Base-by-base conservation (phyloP, 768 basidiomycete genomes). In the Tylopilus vinaceipallidus region DNA sequence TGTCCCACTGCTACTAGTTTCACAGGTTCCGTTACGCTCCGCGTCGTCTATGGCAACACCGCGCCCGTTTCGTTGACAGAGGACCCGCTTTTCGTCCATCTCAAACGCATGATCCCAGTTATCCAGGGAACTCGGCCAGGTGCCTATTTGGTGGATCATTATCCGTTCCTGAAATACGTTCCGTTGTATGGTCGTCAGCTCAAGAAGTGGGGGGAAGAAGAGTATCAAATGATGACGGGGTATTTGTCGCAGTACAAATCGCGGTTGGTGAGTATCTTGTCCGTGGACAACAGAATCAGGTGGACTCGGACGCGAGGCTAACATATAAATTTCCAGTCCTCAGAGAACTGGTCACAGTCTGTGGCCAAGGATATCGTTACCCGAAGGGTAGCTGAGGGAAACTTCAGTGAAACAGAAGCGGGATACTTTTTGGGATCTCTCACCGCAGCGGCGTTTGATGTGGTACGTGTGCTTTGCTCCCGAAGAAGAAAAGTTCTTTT, bases 401-500 rank as follows among this genome's bases (percentile, higher is more conserved):
- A 74, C 12, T 65, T 84, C 3, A 73, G 75, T 6, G 74, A 79
- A 47, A 63, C 73, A 14, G 82, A 85, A 53, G 73, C 73, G 0
- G 76, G 81, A 0, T 85, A 80, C 61, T 73, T 85, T 20, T 76
- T 78, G 2, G 83, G 83, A 2, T 76, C 77, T 9, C 77, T 85
- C 66, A 80, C 83, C 37, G 83, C 81, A 20, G 83, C 83, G n/a
- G 81, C 82, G 0, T 76, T 78, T 1, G 83, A 83, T 50, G 83
- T 82, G 35, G 74, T 71, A 46, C 51, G 9, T 8, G 3, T 20
- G 17, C 43, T 4, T 6, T 8, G 4, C 17, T 3, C 4, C 1
- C 0, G 2, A 14, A 41, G n/a, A 8, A 27, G 2, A 6, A 22
- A 82, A 5, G 71, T 69, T 7, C 1, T 13, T 39, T 16, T 19